phyloP scores from a whole-genome alignment of 371 early-diverging fungal genomes.

The Mucor racemosus region DNA sequence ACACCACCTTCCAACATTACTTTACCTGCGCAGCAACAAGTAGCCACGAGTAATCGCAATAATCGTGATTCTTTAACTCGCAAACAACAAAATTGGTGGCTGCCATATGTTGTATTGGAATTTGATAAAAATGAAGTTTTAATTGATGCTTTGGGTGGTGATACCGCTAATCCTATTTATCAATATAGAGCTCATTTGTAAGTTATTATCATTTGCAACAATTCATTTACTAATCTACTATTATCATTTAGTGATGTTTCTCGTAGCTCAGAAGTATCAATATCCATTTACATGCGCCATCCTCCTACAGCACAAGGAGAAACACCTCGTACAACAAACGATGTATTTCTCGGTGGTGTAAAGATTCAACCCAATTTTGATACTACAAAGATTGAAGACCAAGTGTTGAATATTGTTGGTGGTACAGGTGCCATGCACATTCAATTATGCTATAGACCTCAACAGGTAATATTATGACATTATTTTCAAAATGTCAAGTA shows the following conservation, averaged over 20 bases:
- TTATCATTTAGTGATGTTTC: slow-evolving; percentile 80
- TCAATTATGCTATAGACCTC: slow-evolving; percentile 73
- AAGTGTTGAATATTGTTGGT: slow-evolving; percentile 39
- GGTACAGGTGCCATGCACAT: slow-evolving; percentile 70
- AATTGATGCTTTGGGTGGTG: slow-evolving; percentile 81
- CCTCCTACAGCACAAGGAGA: slow-evolving; percentile 43
- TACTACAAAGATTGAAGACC: slow-evolving; percentile 48
- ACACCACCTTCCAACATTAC: slow-evolving; percentile 45
- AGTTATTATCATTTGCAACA: slow-evolving; percentile 26
- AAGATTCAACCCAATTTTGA: slow-evolving; percentile 71
- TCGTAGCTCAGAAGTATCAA: slow-evolving; percentile 79
- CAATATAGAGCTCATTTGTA: slow-evolving; percentile 90
- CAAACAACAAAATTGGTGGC: slow-evolving; percentile 76
- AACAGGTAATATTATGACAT: slow-evolving; percentile 64
- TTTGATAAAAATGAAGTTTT: slow-evolving; percentile 94
- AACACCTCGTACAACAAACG: slow-evolving; percentile 49
- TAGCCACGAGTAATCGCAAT: slow-evolving; percentile 38
- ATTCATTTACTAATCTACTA: not conserved
- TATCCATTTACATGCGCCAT: slow-evolving; percentile 84
- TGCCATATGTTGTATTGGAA: slow-evolving; percentile 90
- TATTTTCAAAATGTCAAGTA: not conserved
- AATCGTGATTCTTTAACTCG: slow-evolving; percentile 63
- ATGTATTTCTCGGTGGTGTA: slow-evolving; percentile 73
- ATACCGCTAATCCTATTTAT: slow-evolving; percentile 78
- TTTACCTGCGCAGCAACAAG: slow-evolving; percentile 13